Percentiles rank a stretch among this genome's conserved stretches.
Evolutionary conservation across 108 stramenopile genomes (phyloP).

Genomic region (Conticribra guillardii): DNA sequence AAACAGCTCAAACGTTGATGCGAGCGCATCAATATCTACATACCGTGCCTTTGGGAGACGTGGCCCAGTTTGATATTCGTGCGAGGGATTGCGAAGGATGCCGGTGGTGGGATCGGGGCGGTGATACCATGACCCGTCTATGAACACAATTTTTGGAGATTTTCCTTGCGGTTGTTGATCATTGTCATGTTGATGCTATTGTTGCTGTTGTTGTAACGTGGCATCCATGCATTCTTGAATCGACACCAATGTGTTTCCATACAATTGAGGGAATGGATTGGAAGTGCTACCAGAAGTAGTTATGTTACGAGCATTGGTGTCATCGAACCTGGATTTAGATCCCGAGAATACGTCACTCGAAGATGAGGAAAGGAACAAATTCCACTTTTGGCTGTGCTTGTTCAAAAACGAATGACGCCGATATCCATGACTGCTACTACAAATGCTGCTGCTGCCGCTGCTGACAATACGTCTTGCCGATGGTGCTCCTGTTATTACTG

Average conservation of each 20-base stretch:
- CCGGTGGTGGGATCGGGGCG: constrained; percentile 27
- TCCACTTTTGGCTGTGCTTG: too few species aligned
- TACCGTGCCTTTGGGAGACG: constrained; percentile 59
- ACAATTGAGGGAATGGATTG: constrained; percentile 14
- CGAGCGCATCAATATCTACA: constrained; percentile 74
- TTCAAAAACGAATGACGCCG: too few species aligned
- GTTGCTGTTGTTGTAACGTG: not conserved
- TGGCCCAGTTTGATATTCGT: constrained; percentile 63
- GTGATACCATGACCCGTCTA: constrained; percentile 54
- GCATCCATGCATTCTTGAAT: constrained; percentile 27
- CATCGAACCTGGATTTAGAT: too few species aligned
- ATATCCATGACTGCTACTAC: too few species aligned
- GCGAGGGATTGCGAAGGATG: constrained; percentile 37
- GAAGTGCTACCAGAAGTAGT: too few species aligned
- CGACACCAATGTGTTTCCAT: constrained; percentile 34
- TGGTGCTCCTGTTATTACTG: too few species aligned
- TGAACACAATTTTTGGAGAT: constrained; percentile 26
- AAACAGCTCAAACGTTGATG: constrained; percentile 30
- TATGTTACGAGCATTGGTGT: too few species aligned
- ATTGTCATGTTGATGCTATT: not conserved
- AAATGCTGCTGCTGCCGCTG: too few species aligned
- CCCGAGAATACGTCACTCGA: too few species aligned
- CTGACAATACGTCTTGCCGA: too few species aligned
- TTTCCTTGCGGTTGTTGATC: not conserved
- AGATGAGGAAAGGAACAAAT: too few species aligned